phyloP scores from a whole-genome alignment of 257 asterid species.

The Misopates orontium region DNA sequence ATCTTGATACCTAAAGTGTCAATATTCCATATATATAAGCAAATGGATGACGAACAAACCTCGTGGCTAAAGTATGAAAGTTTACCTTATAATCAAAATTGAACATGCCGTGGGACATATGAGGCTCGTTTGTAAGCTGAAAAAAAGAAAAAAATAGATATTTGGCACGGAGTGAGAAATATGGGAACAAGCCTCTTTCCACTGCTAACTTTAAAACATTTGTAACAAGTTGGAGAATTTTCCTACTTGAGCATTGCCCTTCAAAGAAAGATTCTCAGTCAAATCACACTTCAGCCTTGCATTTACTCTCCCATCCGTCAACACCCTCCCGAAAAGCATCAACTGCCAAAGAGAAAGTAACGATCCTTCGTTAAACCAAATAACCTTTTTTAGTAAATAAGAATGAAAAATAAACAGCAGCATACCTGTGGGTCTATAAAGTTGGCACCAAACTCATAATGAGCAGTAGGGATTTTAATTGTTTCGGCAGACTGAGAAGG shows the following conservation, averaged over 20 bases:
- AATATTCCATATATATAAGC: too few species aligned
- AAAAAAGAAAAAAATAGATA: slow-evolving; percentile 9
- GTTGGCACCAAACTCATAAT: slow-evolving; percentile 97
- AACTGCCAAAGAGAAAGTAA: slow-evolving; percentile 52
- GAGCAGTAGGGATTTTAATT: slow-evolving; percentile 79
- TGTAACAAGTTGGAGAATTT: slow-evolving; percentile 13
- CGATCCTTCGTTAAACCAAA: slow-evolving; percentile 26
- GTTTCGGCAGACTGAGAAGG: slow-evolving; percentile 89
- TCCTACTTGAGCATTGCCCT: slow-evolving; percentile 86
- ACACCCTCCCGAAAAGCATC: slow-evolving; percentile 86
- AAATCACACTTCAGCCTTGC: slow-evolving; percentile 94
- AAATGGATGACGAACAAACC: too few species aligned
- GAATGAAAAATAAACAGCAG: slow-evolving; percentile 13
- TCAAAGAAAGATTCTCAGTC: slow-evolving; percentile 77
- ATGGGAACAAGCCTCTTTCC: too few species aligned
- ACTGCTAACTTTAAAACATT: neutral
- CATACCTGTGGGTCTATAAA: slow-evolving; percentile 81
- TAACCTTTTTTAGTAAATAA: neutral
- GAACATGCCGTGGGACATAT: slow-evolving; percentile 92
- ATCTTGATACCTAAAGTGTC: too few species aligned
- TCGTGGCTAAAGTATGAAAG: neutral
- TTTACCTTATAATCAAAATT: slow-evolving; percentile 95
- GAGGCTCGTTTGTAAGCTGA: slow-evolving; percentile 90
- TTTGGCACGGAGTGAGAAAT: too few species aligned
- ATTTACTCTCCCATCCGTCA: slow-evolving; percentile 90